Evolutionary conservation across 176 grass and related monocot species (phyloP), one percentile per base, ranked within the genome.

Genomic region (Dendrocalamus sinicus): DNA sequence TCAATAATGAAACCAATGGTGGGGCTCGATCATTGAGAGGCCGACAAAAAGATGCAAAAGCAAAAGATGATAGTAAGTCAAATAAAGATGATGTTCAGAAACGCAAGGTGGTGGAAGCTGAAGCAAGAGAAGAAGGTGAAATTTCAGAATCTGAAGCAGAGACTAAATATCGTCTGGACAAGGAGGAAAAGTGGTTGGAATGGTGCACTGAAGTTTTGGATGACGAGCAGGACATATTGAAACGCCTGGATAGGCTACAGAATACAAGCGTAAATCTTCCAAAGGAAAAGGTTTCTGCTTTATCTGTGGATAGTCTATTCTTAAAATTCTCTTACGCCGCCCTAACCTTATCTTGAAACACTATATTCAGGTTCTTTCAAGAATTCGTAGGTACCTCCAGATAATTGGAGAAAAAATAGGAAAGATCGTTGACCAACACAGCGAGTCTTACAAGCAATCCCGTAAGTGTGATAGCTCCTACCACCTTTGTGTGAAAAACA

Each of bases 71-170:
- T 74, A 85, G 66, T 89, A 94, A 92, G 80, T 65, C 52, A 70
- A 85, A 77, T 48, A 92, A 87, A 76, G 89, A 87, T 35, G 91
- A 89, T 47, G 53, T 88, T 80, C 88, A 84, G 73, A 98, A 94
- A 78, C 89, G 67, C 78, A 89, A 93, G 69, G 79, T 84, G 58
- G 91, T 89, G 69, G 93, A 99, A 87, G 79, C 88, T 71, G 93
- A 99, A 81, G 91, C 91, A 72, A 99, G 94, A 86, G 96, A 99
- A 88, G 96, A 99, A 90, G 96, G 96, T 83, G 96, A 99, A 91
- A 99, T 99, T 88, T 99, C 96, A 63, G 96, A 99, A 76, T 93
- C 92, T 39, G 96, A 98, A 81, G 93, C 89, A 4, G 89, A 95
- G 69, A 91, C 81, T 47, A 95, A 84, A 77, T 92, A 94, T 82